phyloP scores from a whole-genome alignment of 768 basidiomycete species.

The Hemileccinum rubropunctum region DNA sequence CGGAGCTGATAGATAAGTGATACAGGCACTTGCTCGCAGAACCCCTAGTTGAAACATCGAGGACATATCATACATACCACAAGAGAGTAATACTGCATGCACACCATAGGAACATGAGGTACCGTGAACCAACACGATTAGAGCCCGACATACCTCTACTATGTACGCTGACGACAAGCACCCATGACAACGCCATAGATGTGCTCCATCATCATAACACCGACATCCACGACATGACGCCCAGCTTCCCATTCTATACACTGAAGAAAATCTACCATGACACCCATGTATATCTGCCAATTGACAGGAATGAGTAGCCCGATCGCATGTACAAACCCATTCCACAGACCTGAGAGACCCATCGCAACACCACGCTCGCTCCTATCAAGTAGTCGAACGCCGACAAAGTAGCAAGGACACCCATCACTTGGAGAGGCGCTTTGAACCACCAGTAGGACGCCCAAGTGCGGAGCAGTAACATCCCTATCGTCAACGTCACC shows the following conservation, averaged over 20 bases:
- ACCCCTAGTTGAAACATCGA: too few species aligned
- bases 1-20: too few species aligned
- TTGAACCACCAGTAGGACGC: conserved; percentile 10
- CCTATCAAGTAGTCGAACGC: not conserved
- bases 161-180: not conserved
- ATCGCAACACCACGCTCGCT: not conserved
- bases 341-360: conserved; percentile 3
- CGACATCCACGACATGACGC: not conserved
- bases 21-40: too few species aligned
- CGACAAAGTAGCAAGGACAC: not conserved
- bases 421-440: not conserved
- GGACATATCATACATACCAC: too few species aligned
- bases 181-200: not conserved
- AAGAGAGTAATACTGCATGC: too few species aligned
- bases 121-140: too few species aligned
- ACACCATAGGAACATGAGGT: too few species aligned
- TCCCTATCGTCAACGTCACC: not conserved
- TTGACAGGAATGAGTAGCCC: not conserved
- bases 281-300: conserved; percentile 1
- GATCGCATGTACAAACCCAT: not conserved
- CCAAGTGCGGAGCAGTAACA: conserved; percentile 1
- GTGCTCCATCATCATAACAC: not conserved
- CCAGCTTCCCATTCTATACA: conserved; percentile 13
- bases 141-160: not conserved
- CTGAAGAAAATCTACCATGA: conserved; percentile 1